Percentiles rank a stretch among this genome's conserved stretches.
Evolutionary conservation across 2,329 filamentous ascomycete genomes (phyloP).

Genomic region (Periconia sp.): DNA sequence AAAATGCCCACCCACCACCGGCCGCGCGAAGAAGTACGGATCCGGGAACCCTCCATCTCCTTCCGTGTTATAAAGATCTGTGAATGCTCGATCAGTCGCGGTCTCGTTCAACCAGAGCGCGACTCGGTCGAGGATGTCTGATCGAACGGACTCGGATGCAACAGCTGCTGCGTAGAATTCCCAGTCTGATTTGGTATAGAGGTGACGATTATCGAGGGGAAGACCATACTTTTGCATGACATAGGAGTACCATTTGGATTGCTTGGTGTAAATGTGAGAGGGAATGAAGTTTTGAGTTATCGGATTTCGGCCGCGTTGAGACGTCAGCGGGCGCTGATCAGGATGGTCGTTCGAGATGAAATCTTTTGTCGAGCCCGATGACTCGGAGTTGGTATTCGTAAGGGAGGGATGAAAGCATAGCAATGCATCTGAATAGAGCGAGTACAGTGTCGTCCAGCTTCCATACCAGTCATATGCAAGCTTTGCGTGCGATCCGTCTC

Average conservation of each 20-base stretch:
- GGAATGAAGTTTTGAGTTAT: conserved; percentile 68
- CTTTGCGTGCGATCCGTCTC: conserved; percentile 73
- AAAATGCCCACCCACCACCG: conserved; percentile 86
- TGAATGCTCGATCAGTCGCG: conserved; percentile 74
- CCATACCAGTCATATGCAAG: conserved; percentile 81
- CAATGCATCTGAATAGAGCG: conserved; percentile 79
- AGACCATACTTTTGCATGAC: conserved; percentile 83
- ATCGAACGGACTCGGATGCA: conserved; percentile 69
- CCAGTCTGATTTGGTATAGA: conserved; percentile 92
- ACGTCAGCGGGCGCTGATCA: no score
- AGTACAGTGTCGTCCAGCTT: conserved; percentile 85
- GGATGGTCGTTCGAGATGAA: no score
- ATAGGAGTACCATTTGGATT: conserved; percentile 80
- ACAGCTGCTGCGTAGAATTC: conserved; percentile 88
- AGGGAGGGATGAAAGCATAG: conserved; percentile 76
- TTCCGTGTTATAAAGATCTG: conserved; percentile 83
- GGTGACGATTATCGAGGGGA: conserved; percentile 79
- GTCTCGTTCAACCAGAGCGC: conserved; percentile 87
- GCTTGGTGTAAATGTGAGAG: conserved; percentile 75
- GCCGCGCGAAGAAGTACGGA: conserved; percentile 77
- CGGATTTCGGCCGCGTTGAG: conserved; percentile 26
- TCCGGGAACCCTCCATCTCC: conserved; percentile 76
- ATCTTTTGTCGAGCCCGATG: no score
- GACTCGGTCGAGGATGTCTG: conserved; percentile 75
- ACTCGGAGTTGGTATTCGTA: conserved; percentile 37